Evolutionary conservation across 139 green algal species (phyloP).

Genomic region (Yamagishiella unicocca): DNA sequence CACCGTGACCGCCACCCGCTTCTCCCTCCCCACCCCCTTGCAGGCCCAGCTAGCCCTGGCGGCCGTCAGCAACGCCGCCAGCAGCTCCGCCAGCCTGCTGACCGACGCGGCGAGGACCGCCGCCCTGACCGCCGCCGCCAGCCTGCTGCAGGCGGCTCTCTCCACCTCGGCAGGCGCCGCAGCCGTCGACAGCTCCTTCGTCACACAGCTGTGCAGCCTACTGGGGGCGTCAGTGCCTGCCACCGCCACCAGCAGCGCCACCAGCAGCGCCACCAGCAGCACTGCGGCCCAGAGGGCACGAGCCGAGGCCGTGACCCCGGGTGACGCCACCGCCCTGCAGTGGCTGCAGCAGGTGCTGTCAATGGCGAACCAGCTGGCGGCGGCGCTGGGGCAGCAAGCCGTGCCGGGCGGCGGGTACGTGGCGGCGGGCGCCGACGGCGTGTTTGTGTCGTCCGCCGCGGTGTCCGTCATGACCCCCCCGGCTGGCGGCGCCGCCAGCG

Average conservation of each 20-base stretch:
- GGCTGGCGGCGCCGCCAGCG: neutral
- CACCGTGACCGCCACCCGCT: too few relatives aligned
- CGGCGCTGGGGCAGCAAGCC: neutral
- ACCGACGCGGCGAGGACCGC: neutral
- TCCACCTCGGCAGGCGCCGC: too few relatives aligned
- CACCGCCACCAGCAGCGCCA: neutral
- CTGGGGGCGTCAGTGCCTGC: neutral
- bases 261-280: neutral
- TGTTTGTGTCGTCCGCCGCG: slow-evolving; percentile 3
- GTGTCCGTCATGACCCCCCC: neutral
- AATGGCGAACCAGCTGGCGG: neutral
- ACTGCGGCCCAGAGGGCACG: neutral
- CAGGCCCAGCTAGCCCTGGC: neutral
- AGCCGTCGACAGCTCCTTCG: neutral
- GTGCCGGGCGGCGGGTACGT: neutral
- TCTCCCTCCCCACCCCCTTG: too few relatives aligned
- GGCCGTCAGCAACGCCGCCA: neutral
- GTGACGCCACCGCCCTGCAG: neutral
- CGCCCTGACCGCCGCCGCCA: neutral
- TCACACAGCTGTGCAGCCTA: neutral
- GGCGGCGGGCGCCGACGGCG: neutral
- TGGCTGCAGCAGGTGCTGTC: neutral
- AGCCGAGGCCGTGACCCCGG: neutral
- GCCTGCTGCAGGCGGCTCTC: neutral
- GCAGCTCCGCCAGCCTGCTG: neutral